These are phyloP conservation scores for Leucosporidium yakuticum DNA, from an alignment of 768 basidiomycete genomes.

Conservation along the genomic window DNA sequence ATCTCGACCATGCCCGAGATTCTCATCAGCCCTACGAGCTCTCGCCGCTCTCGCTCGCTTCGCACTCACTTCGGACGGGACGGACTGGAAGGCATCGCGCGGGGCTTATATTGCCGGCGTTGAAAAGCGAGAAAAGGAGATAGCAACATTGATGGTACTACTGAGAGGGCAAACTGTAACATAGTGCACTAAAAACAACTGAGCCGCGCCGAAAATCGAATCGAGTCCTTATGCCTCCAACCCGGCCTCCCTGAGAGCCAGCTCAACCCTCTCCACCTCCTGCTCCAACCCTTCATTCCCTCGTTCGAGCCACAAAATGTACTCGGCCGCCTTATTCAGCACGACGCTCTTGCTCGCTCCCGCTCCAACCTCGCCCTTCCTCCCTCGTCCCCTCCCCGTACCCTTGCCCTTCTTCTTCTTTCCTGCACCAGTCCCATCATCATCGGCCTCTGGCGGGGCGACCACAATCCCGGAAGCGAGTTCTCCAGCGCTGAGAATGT, in stretches of 20 bases:
- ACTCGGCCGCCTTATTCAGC: conserved; percentile 77
- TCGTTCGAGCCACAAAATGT: conserved; percentile 79
- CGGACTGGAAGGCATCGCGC: too few species aligned
- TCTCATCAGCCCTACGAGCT: too few species aligned
- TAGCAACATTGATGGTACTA: too few species aligned
- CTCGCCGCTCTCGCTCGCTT: too few species aligned
- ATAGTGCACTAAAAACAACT: too few species aligned
- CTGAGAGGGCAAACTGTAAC: too few species aligned
- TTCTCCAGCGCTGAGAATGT: conserved; percentile 55
- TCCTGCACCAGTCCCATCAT: conserved; percentile 48
- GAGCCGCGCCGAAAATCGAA: too few species aligned
- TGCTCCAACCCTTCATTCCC: conserved; percentile 62
- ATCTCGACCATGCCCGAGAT: too few species aligned
- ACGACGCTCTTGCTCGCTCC: conserved; percentile 69
- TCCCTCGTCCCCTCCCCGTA: conserved; percentile 20
- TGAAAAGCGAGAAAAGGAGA: too few species aligned
- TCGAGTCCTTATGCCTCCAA: neutral
- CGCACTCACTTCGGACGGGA: too few species aligned
- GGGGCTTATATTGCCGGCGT: too few species aligned
- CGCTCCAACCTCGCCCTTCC: conserved; percentile 30
- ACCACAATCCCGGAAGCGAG: conserved; percentile 54
- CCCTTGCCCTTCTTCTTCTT: conserved; percentile 58
- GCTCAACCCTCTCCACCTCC: conserved; percentile 65
- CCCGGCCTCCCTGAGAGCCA: neutral
- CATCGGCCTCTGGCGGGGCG: conserved; percentile 13